Conservation (phyloP, 805 yeast genomes). For the Candida pseudoglaebosa region DNA sequence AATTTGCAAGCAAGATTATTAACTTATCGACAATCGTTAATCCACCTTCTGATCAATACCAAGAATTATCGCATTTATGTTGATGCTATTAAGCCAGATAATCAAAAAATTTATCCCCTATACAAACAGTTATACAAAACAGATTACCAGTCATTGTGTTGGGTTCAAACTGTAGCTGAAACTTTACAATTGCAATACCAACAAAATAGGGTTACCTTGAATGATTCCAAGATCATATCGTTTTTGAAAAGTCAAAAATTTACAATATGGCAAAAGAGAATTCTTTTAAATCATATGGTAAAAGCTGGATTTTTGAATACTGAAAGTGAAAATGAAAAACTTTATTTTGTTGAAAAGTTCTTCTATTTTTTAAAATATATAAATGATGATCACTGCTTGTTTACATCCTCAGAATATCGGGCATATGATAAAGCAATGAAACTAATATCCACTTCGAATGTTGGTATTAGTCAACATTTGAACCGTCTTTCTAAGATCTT, state of each 20-base stretch:
- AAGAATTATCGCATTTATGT: constrained; percentile 21
- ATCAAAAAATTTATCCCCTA: too few species aligned
- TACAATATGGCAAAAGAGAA: constrained; percentile 17
- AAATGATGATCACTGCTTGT: constrained; percentile 19
- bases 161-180: constrained; percentile 22
- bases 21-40: constrained; percentile 16
- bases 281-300: constrained; percentile 14
- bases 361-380: constrained; percentile 12
- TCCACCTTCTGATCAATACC: constrained; percentile 26
- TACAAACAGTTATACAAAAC: too few species aligned
- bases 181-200: constrained; percentile 18
- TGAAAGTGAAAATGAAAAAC: constrained; percentile 10
- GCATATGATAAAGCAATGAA: constrained; percentile 18
- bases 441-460: constrained; percentile 14
- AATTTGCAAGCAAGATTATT: constrained; percentile 16
- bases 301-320: constrained; percentile 17
- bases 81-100: constrained; percentile 15
- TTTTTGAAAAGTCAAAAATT: constrained; percentile 14
- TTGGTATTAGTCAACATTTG: constrained; percentile 11
- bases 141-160: constrained; percentile 7
- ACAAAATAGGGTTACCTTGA: constrained; percentile 9
- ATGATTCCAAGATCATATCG: constrained; percentile 10
- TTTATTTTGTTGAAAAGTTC: constrained; percentile 13
- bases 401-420: constrained; percentile 13
- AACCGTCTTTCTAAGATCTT: constrained; percentile 6